Base-by-base conservation (phyloP, 2,329 filamentous ascomycete genomes). In the Rhynchosporium agropyri region DNA sequence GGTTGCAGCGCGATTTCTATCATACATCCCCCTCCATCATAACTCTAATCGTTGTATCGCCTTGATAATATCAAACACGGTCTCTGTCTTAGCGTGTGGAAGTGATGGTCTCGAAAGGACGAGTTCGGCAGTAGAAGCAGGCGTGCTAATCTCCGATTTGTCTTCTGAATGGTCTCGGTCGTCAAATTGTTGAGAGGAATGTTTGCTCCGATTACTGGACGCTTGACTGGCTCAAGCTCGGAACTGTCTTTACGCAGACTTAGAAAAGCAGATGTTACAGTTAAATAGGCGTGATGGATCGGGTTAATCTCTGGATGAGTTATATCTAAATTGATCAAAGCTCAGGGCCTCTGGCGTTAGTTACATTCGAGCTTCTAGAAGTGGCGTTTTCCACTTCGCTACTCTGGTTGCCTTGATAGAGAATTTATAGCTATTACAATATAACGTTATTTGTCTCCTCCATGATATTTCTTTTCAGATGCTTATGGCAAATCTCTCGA, bases 401-500 rank as follows among this genome's bases (percentile, higher is more conserved):
- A 20, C 20, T 20, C 20, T 20, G 20, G 20, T 20, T 20, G 20
- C 20, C 20, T 20, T 20, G 20, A 20, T 20, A 20, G 20, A 20
- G 20, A 20, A 20, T 20, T 20, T 20, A 20, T 20, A 20, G 20
- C 20, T 20, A 20, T 20, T 20, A 20, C 20, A 20, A 20, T 20
- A 20, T 20, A 20, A 20, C 20, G 20, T 20, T 20, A 20, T 20
- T 20, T 20, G 20, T 20, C 20, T 20, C 20, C 20, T 20, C 20
- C 20, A 20, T 20, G 20, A 20, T 20, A 20, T 20, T 20, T 20
- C 20, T 20, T 20, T 20, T 20, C 20, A 20, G 20, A 20, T 20
- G 20, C 20, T 20, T 36, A 66, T 48, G 36, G 58, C 63, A 26
- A 49, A 63, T 3, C 61, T 55, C 7, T 63, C 61, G 33, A 63